Evolutionary conservation across 176 grass and related monocot species (phyloP).

Genomic region (Musa itinerans): DNA sequence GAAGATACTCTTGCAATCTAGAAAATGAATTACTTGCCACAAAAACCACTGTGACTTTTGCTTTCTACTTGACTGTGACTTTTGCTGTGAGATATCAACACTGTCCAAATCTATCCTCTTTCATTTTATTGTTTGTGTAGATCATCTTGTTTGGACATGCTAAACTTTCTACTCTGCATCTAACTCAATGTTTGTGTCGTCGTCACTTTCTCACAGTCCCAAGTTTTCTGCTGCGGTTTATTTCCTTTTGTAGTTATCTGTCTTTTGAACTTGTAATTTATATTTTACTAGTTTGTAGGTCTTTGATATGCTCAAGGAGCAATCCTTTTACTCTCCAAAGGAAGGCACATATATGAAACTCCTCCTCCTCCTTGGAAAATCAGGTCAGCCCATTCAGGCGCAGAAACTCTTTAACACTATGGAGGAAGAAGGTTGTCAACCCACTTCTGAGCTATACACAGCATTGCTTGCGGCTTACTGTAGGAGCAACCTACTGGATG

Average conservation of each 20-base stretch:
- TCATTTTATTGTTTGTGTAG: neutral
- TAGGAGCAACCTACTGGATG: conserved; percentile 43
- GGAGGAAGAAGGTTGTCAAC: conserved; percentile 45
- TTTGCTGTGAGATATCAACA: neutral
- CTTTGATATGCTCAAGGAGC: conserved; percentile 72
- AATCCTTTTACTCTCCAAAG: conserved; percentile 76
- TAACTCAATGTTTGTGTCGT: neutral
- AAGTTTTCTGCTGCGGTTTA: neutral
- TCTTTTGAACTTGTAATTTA: neutral
- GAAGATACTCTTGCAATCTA: neutral
- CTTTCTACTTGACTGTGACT: neutral
- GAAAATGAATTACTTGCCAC: neutral
- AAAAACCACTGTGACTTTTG: neutral
- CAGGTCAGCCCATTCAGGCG: conserved; percentile 41
- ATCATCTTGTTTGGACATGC: neutral
- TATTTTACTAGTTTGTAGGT: conserved; percentile 26
- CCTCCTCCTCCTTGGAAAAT: conserved; percentile 49
- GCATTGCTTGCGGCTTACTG: conserved; percentile 70
- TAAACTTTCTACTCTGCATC: neutral
- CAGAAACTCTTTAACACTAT: conserved; percentile 57
- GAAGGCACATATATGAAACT: conserved; percentile 88
- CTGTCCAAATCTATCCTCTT: neutral
- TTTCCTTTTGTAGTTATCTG: neutral
- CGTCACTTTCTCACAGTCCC: neutral
- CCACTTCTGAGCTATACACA: conserved; percentile 59